Evolutionary conservation across 2,329 filamentous ascomycete genomes (phyloP).

Genomic region (Clarireedia hainanense): DNA sequence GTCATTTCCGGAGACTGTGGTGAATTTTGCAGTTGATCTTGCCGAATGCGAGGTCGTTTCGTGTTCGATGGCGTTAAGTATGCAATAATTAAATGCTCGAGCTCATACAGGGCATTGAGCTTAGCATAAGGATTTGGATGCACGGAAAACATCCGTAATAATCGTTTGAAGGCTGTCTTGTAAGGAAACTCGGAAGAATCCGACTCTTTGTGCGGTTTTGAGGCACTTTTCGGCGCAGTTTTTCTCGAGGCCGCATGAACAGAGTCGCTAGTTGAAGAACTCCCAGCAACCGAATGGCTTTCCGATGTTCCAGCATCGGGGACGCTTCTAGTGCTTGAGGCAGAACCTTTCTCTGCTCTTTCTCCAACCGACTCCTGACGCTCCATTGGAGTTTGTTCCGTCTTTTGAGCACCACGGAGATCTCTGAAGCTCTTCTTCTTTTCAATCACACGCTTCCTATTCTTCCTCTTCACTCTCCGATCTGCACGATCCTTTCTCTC

Average conservation of each 20-base stretch:
- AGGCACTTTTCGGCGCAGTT: constrained; percentile 8
- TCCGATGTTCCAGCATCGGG: constrained; percentile 19
- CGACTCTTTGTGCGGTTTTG: constrained; percentile 17
- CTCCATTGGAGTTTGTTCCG: constrained; percentile 18
- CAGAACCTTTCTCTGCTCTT: constrained; percentile 20
- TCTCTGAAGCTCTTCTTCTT: constrained; percentile 64
- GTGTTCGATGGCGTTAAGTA: constrained; percentile 53
- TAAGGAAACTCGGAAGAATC: constrained; percentile 62
- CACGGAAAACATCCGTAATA: constrained; percentile 80
- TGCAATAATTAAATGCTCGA: constrained; percentile 74
- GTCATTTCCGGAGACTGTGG: constrained; percentile 50
- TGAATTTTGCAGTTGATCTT: constrained; percentile 21
- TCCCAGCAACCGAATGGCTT: constrained; percentile 20
- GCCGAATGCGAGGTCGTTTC: constrained; percentile 23
- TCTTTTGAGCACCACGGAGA: constrained; percentile 44
- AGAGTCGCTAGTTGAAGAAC: constrained; percentile 25
- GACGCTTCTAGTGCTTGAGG: constrained; percentile 14
- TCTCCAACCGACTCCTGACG: constrained; percentile 17
- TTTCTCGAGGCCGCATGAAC: constrained; percentile 14
- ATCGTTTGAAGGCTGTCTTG: constrained; percentile 66
- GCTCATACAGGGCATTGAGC: constrained; percentile 71
- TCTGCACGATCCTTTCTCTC: constrained; percentile 46
- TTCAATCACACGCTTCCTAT: constrained; percentile 45
- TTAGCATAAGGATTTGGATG: constrained; percentile 85
- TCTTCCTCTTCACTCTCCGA: constrained; percentile 32